Evolutionary conservation across 2,329 filamentous ascomycete species (phyloP), one percentile per base, ranked within the genome.

Genomic region (Phaeoacremonium minimum): DNA sequence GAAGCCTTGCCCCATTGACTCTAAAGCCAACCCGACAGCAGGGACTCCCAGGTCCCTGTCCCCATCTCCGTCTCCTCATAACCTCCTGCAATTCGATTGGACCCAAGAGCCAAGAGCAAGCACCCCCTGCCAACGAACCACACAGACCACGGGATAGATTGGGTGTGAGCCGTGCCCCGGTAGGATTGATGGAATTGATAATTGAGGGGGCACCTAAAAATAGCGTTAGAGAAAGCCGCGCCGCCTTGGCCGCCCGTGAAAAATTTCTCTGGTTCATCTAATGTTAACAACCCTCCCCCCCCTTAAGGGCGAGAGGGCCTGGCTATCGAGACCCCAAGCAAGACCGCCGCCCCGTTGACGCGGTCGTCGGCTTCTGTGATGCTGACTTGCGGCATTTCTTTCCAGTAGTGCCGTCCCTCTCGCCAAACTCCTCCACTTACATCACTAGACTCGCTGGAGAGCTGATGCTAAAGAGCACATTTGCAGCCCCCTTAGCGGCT

Each of bases 121-220:
- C 18, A 19, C 15, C 11, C 17, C 32, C 16, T 18, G 32, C 14
- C 32, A 22, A n/a, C 15, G 15, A 15, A 13, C 16, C 18, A 22
- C 15, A 34, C 32, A n/a, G 32, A 18, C 16, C 32, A 19, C 11
- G 13, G 33, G 29, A 28, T 26, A 35, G 30, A 35, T 35, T 35
- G 18, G 33, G 33, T 35, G 33, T 28, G 33, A 35, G 33, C 33
- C 33, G 33, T 26, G 19, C 33, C 33, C 33, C 33, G 33, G 33
- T 26, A 6, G 26, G 33, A 28, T 28, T 28, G 19, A 28, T 28
- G 15, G 33, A 28, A 22, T 26, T 35, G 18, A 35, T 35, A 26
- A n/a, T 35, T 28, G 33, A 16, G 26, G 19, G n/a, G 19, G 3
- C 20, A 13, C 33, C 33, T 35, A 35, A 35, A 35, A 35, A 35